Percentiles rank a stretch among this genome's conserved stretches.
Evolutionary conservation across 2,329 filamentous ascomycete species (phyloP).

Genomic region (Cladosporium austrohemisphaericum): DNA sequence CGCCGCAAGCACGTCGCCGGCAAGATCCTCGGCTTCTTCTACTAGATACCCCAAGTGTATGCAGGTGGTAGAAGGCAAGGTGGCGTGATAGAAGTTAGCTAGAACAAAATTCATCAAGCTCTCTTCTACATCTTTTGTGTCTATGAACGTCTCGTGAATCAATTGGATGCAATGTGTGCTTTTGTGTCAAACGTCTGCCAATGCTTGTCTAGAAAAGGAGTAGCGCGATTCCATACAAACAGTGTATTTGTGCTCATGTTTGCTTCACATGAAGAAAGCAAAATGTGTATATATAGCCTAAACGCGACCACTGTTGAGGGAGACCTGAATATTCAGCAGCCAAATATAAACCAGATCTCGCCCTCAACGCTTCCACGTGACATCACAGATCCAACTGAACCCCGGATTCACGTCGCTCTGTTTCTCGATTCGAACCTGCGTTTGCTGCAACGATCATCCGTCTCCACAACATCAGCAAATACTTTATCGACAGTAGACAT

Average conservation of each 20-base stretch:
- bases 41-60: slow-evolving; percentile 49
- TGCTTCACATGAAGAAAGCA: not conserved
- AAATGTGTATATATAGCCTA: not conserved
- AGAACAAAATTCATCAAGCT: slow-evolving; percentile 10
- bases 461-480: slow-evolving; percentile 1
- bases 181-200: not conserved
- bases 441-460: not conserved
- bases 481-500: slow-evolving; percentile 23
- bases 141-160: not conserved
- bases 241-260: too few species aligned
- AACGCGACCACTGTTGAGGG: not conserved
- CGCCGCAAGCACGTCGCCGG: slow-evolving; percentile 97
- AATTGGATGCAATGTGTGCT: not conserved
- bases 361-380: slow-evolving; percentile 12
- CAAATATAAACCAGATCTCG: slow-evolving; percentile 2
- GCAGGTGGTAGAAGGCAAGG: slow-evolving; percentile 5
- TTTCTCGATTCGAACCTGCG: slow-evolving; percentile 4
- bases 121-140: slow-evolving; percentile 2
- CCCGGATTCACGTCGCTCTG: slow-evolving; percentile 4
- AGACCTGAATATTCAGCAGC: not conserved
- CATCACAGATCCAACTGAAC: too few species aligned
- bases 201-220: not conserved
- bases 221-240: not conserved
- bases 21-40: slow-evolving; percentile 99
- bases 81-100: slow-evolving; percentile 10